These are phyloP conservation scores for Kwoniella botswanensis DNA, from an alignment of 768 basidiomycete genomes.

Conservation along the genomic window DNA sequence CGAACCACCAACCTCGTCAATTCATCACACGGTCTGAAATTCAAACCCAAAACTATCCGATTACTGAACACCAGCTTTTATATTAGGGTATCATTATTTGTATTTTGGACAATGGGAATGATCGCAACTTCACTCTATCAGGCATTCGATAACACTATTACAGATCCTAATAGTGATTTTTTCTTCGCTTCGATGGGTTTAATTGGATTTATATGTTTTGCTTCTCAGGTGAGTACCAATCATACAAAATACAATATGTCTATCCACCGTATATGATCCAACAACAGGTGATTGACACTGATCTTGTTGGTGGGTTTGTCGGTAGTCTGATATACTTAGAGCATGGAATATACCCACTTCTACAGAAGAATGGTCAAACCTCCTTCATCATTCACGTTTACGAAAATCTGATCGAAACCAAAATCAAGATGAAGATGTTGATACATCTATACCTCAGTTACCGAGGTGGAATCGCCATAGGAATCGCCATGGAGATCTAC, in stretches of 20 bases:
- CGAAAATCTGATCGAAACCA: too few relatives aligned
- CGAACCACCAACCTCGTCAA: slow-evolving; percentile 2
- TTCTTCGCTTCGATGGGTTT: slow-evolving; percentile 15
- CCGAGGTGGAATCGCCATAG: not conserved
- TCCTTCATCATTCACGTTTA: not conserved
- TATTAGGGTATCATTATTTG: slow-evolving; percentile 17
- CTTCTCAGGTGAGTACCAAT: slow-evolving; percentile 2
- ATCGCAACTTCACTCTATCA: slow-evolving; percentile 22
- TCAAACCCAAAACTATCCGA: slow-evolving; percentile 3
- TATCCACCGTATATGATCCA: too few relatives aligned
- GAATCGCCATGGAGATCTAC: not conserved
- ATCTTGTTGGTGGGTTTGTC: not conserved
- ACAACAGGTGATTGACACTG: slow-evolving; percentile 7
- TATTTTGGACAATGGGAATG: slow-evolving; percentile 23
- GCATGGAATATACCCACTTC: slow-evolving; percentile 17
- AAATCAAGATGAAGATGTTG: too few relatives aligned
- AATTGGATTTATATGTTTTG: slow-evolving; percentile 22
- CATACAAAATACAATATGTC: too few relatives aligned
- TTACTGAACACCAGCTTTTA: slow-evolving; percentile 9
- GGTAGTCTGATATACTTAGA: slow-evolving; percentile 12
- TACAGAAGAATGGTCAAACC: not conserved
- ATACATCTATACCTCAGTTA: not conserved
- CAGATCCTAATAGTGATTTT: slow-evolving; percentile 16
- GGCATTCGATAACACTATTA: slow-evolving; percentile 21
- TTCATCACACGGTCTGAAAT: not conserved